Base-by-base conservation (phyloP, 1,284 basidiomycete species). In the Trichosporon sp. region DNA sequence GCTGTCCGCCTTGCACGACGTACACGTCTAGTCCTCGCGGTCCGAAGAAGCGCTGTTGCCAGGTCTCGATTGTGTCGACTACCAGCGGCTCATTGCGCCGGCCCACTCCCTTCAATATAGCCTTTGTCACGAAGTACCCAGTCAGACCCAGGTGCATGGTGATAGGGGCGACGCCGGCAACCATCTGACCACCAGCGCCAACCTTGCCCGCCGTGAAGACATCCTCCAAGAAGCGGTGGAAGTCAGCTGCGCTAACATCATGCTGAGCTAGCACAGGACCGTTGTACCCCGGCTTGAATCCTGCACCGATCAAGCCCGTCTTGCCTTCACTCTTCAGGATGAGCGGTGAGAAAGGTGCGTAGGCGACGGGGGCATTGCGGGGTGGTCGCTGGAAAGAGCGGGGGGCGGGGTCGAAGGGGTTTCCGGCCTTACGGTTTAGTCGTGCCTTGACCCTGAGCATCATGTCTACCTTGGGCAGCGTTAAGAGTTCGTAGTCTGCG, bases 121-220 rank as follows among this genome's bases (percentile, higher is more conserved):
- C 62, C 37, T 56, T 59, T 19, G 62, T 59, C 29, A 63, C 62
- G 33, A 63, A 63, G 29, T 59, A 63, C 21, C 62, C 62, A 3
- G 62, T 56, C 27, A 56, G 5, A 27, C 62, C 62, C 27, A 63
- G 37, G 37, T 63, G 62, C 62, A 63, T 59, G 21, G 62, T 33
- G 14, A 63, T 3, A 1, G 62, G 62, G 2, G 58, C 62, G 11
- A 59, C 52, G 49, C 37, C 56, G 58, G 62, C 49, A 32, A 59
- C 37, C 14, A 60, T 3, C 32, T 59, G 62, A 1, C 36, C 52
- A 1, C n/a, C 36, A 14, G 49, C 58, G 10, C 23, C 11, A 16
- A 63, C 58, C 58, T 63, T 59, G 58, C 62, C 62, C 1, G 62
- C 36, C 0, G 58, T 56, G 37, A 63, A 31, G 16, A 63, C 49